Evolutionary conservation across 768 basidiomycete species (phyloP), one percentile per base, ranked within the genome.

Genomic region (Hypholoma fasciculare): DNA sequence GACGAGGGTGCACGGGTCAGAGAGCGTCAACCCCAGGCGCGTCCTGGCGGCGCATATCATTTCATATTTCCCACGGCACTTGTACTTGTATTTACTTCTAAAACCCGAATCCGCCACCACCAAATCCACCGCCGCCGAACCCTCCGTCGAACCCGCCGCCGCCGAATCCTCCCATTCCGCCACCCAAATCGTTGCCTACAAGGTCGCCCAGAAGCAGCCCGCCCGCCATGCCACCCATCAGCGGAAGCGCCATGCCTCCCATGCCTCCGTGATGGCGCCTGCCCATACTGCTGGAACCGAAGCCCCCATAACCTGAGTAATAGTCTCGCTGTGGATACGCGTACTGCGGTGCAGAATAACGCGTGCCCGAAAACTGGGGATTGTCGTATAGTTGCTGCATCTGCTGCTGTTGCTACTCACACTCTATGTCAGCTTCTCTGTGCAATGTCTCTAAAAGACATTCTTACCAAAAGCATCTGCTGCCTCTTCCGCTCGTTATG

Each of bases 401-500:
- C 61, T 71, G 65, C 55, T 70, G 67, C 51, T 68, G 65, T 26
- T 64, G 53, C 56, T 69, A 64, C 39, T 17, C 12, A 62, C 46
- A 14, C 42, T 54, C 14, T 16, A 47, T 51, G 30, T 53, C 38
- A 20, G 38, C 42, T 49, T 14, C 46, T 20, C 11, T 27, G 23
- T 49, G 2, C 43, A 19, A 11, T 13, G n/a, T 48, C 42, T 44
- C 23, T 13, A 14, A 36, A 43, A 38, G 14, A 2, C 13, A 4
- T 43, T 46, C 40, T 7, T 49, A 67, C 60, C 59, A 62, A 50
- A 4, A 57, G 52, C 52, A 72, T 72, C 64, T 74, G 69, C 6
- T 64, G 66, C 42, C 62, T 62, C 49, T 85, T 82, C 4, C 85
- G 74, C 69, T 88, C 85, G 62, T 85, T 82, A 5, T 86, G 74